phyloP scores from a whole-genome alignment of 2,329 filamentous ascomycete genomes.

The Xylaria polymorpha region DNA sequence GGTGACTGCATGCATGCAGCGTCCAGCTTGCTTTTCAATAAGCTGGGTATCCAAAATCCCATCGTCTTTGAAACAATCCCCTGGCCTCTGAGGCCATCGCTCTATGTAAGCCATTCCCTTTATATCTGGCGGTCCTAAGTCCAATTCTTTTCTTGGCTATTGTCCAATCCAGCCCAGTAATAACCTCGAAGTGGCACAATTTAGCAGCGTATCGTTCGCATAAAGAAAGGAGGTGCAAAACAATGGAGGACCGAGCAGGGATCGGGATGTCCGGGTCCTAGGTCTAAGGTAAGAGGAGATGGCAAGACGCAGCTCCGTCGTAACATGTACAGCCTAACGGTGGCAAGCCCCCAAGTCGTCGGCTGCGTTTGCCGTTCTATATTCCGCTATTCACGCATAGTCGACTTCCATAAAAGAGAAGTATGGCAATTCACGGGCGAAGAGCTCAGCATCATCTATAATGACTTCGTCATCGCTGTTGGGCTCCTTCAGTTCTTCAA shows the following conservation, averaged over 20 bases:
- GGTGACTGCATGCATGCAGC: constrained; percentile 27
- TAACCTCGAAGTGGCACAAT: constrained; percentile 15
- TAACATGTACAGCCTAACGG: constrained; percentile 9
- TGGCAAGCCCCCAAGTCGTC: not conserved
- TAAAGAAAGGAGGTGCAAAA: constrained; percentile 1
- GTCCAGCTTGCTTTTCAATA: constrained; percentile 35
- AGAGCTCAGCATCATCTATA: constrained; percentile 48
- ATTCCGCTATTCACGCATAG: constrained; percentile 41
- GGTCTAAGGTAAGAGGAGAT: not conserved
- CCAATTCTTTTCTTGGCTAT: constrained; percentile 18
- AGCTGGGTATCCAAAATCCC: constrained; percentile 38
- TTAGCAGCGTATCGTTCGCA: constrained; percentile 36
- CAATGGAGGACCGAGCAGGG: not conserved
- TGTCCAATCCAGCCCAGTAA: constrained; percentile 10
- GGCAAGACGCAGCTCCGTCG: not conserved
- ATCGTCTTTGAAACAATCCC: constrained; percentile 36
- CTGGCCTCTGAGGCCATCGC: constrained; percentile 45
- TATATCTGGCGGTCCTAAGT: constrained; percentile 34
- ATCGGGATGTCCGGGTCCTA: not conserved
- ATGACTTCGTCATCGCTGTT: constrained; percentile 50
- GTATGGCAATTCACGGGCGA: constrained; percentile 50
- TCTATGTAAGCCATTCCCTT: constrained; percentile 45
- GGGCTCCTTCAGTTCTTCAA: constrained; percentile 51
- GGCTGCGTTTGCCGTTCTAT: constrained; percentile 6
- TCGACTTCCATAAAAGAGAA: constrained; percentile 52